Base-by-base conservation (phyloP, 768 basidiomycete species). In the Leccinum variicolor region DNA sequence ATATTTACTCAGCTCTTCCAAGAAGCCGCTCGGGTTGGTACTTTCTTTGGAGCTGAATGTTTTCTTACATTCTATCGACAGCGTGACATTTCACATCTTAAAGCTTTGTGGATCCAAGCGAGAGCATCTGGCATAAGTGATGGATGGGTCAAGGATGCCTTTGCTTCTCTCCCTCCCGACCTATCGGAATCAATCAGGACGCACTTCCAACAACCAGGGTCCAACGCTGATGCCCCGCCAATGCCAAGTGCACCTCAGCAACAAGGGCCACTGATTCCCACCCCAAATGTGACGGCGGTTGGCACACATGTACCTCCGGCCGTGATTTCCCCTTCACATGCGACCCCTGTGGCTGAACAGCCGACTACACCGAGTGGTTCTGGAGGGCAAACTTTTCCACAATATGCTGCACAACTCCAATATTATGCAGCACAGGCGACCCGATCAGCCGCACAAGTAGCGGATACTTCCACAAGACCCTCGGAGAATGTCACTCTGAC, bases 1-100 rank as follows among this genome's bases (percentile, higher is more conserved):
- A 54, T 17, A 15, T 72, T 72, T 25, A 50, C 62, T 26, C 59
- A 55, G 19, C 43, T 41, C 26, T 73, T 72, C 31, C 72, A 67
- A 36, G 19, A 6, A 1, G 64, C 61, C 14, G 50, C 62, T 8
- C 54, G 61, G 45, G 70, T 72, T 51, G 4, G 70, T 60, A 14
- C 36, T 50, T 51, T 26, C 8, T 56, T 58, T 11, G 21, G 48
- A 45, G 15, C 48, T 41, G n/a, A n/a, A n/a, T 10, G 1, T 15
- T 41, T 46, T 55, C 31, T 53, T 36, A 67, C 29, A 19, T 28
- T 25, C 19, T 28, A 28, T 15, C 13, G 13, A 36, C 46, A 70
- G 69, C 52, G 48, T n/a, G 69, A 68, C 17, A 11, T n/a, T 14
- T n/a, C 41, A 13, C 9, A 43, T 19, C 8, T 68, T 28, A 59